These are phyloP conservation scores for Pontederia paniculata DNA, from an alignment of 176 grass and related monocot genomes.

Conservation along the genomic window DNA sequence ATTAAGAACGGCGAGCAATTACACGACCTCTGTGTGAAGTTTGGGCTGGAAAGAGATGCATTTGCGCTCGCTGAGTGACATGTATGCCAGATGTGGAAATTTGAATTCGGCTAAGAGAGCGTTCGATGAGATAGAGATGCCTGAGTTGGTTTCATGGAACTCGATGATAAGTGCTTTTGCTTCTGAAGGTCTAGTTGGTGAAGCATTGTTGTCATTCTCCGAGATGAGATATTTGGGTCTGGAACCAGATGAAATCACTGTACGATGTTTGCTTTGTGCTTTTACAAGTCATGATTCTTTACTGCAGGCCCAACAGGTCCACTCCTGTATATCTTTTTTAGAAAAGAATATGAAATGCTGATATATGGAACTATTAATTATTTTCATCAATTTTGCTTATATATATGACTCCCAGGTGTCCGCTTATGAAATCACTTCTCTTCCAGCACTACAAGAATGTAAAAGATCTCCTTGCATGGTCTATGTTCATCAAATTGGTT, in stretches of 20 bases:
- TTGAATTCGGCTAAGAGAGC: constrained; percentile 13
- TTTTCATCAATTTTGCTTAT: constrained; percentile 22
- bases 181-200: constrained; percentile 7
- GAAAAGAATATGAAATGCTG: no score
- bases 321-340: constrained; percentile 15
- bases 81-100: constrained; percentile 20
- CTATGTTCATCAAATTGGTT: constrained; percentile 96
- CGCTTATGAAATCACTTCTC: constrained; percentile 55
- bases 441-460: constrained; percentile 46
- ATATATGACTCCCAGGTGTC: constrained; percentile 60
- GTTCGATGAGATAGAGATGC: constrained; percentile 18
- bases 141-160: constrained; percentile 23
- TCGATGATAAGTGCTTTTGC: constrained; percentile 18
- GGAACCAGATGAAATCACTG: constrained; percentile 18
- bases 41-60: constrained; percentile 8
- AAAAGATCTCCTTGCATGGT: constrained; percentile 65
- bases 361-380: constrained; percentile 9
- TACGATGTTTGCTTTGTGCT: constrained; percentile 20
- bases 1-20: constrained; percentile 6
- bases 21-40: constrained; percentile 17
- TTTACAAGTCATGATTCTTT: constrained; percentile 11
- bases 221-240: constrained; percentile 13
- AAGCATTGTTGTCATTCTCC: constrained; percentile 9
- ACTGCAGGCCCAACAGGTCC: not conserved
- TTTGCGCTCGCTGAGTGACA: constrained; percentile 26